Conservation (phyloP, 352 stramenopile species). For the Pythium rhizo-oryzae region DNA sequence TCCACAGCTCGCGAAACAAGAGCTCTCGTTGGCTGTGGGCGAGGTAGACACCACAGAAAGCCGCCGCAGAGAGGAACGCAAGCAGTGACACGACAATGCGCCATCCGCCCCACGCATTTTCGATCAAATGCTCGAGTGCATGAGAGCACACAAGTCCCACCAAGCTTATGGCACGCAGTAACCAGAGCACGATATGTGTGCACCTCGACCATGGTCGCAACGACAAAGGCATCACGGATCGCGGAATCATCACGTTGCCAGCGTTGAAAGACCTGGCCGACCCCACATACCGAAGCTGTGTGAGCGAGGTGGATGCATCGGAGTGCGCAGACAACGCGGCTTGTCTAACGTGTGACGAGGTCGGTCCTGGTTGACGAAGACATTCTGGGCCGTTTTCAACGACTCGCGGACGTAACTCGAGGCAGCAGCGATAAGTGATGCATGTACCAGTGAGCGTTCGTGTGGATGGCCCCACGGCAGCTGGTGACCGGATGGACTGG, state of each 20-base stretch:
- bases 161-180: background rate
- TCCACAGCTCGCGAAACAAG: background rate
- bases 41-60: background rate
- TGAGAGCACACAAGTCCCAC: background rate
- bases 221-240: background rate
- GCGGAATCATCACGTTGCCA: background rate
- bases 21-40: slow-evolving; percentile 7
- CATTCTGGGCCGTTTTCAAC: background rate
- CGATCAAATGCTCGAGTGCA: background rate
- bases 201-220: background rate
- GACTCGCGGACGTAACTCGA: background rate
- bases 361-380: background rate
- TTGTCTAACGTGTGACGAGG: background rate
- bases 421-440: slow-evolving; percentile 7
- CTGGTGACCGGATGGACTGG: background rate
- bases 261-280: background rate
- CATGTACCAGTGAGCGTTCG: background rate
- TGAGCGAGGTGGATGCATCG: background rate
- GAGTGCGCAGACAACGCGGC: background rate
- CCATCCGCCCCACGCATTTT: background rate
- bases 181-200: background rate
- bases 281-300: background rate
- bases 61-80: background rate
- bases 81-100: background rate
- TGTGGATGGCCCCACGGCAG: background rate